Base-by-base conservation (phyloP, 176 grass and related monocot genomes). In the Metroxylon sagu region DNA sequence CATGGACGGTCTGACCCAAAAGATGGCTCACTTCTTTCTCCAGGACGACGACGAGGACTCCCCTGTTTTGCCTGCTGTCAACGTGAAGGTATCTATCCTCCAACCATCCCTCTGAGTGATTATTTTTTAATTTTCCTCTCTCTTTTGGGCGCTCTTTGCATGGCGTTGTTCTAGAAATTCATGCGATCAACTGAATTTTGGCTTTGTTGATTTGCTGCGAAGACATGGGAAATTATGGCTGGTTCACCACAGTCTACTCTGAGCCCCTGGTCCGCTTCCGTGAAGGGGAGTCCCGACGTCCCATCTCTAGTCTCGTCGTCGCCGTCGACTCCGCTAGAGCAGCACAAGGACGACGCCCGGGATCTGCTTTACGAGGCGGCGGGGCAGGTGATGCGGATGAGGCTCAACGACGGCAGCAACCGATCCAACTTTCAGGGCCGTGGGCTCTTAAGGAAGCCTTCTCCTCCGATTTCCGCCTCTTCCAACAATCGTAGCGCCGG, bases 201-300 rank as follows among this genome's bases (percentile, higher is more conserved):
- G 6, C 19, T 50, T 10, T 59, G 5, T 7, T 5, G 17, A 6
- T 69, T 18, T 69, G 5, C n/a, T 69, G 5, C 16, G 17, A 69
- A 5, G 49, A 26, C 30, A 29, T 21, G 57, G 31, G 31, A 35
- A 7, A 8, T 16, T n/a, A 61, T 69, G 63, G 54, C 65, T 3
- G 23, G 70, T 7, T 79, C 76, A 14, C 76, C 75, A 0, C 66
- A 78, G 50, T 78, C 66, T 15, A 71, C 67, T 8, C 76, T 79
- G 1, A 65, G 59, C 5, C 51, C 59, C 6, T 63, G 52, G 52
- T 52, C 65, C 5, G 50, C 53, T 5, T 70, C 65, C 18, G 56
- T 43, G n/a, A 59, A 48, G 29, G 74, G 65, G 26, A 69, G 30
- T 39, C 74, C 54, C 2, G 49, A 50, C 4, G 66, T 50, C 16